These are phyloP conservation scores for Ustilago vetiveriae DNA, from an alignment of 1,284 basidiomycete species.

Conservation along the genomic window DNA sequence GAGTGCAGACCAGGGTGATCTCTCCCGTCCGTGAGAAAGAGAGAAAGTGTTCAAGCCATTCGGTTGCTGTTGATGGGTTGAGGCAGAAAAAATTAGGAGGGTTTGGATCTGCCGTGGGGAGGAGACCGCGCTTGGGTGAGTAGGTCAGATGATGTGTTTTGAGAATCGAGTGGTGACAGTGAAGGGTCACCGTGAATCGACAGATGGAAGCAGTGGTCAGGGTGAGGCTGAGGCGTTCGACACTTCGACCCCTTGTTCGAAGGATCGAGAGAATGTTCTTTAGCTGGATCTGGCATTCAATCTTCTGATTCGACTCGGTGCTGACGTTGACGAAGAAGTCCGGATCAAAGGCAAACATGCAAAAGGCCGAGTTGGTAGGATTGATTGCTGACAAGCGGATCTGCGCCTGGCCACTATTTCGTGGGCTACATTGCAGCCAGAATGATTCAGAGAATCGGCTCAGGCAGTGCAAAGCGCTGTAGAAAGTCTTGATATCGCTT, in stretches of 20 bases:
- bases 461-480: slow-evolving; percentile 36
- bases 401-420: slow-evolving; percentile 16
- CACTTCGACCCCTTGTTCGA: slow-evolving; percentile 30
- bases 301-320: slow-evolving; percentile 5
- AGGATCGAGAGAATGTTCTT: slow-evolving; percentile 53
- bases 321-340: slow-evolving; percentile 50
- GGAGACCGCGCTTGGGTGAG: slow-evolving; percentile 44
- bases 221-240: slow-evolving; percentile 42
- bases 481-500: slow-evolving; percentile 44
- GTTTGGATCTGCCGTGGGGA: slow-evolving; percentile 45
- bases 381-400: slow-evolving; percentile 59
- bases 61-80: slow-evolving; percentile 34
- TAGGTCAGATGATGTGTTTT: slow-evolving; percentile 58
- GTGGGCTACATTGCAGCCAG: slow-evolving; percentile 36
- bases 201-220: slow-evolving; percentile 16
- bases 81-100: slow-evolving; percentile 44
- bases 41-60: slow-evolving; percentile 57
- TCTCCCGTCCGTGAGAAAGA: slow-evolving; percentile 44
- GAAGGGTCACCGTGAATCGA: slow-evolving; percentile 41
- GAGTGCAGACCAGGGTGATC: slow-evolving; percentile 38
- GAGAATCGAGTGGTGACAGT: slow-evolving; percentile 44
- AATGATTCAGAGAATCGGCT: slow-evolving; percentile 43
- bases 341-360: slow-evolving; percentile 49
- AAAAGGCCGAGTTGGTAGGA: slow-evolving; percentile 58
- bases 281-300: slow-evolving; percentile 55